A percentile compares a stretch with the other conserved stretches of the same genome.
Conservation (phyloP, 495 filamentous ascomycete species). For the Penicillium arizonense region DNA sequence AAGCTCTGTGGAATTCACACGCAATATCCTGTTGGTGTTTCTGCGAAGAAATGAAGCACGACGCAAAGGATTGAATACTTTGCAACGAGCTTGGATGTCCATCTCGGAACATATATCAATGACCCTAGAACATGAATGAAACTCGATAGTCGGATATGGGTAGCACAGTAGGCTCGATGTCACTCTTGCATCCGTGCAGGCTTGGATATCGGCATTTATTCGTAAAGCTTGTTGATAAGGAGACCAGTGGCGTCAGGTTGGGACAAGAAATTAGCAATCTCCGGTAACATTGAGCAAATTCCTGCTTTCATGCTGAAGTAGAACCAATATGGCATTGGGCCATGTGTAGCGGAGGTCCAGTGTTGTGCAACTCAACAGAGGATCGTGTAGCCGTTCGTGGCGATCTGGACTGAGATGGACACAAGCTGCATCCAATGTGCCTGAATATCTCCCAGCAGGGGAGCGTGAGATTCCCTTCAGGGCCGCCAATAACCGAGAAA, state of each 20-base stretch:
- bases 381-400: not conserved
- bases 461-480: not conserved
- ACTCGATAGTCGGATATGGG: not conserved
- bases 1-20: not conserved
- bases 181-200: conserved; percentile 1
- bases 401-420: not conserved
- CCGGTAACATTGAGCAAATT: too few species aligned
- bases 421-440: not conserved
- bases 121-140: not conserved
- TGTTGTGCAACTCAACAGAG: conserved; percentile 1
- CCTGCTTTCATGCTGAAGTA: too few species aligned
- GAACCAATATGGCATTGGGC: not conserved
- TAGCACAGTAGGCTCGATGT: conserved; percentile 1
- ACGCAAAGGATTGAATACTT: not conserved
- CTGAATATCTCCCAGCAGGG: not conserved
- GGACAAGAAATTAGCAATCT: not conserved
- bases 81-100: not conserved
- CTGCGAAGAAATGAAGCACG: not conserved
- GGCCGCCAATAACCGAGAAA: not conserved
- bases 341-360: conserved; percentile 1
- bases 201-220: not conserved
- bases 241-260: not conserved
- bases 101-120: conserved; percentile 5
- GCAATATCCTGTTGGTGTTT: too few species aligned
- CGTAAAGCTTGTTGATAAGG: not conserved